Conservation (phyloP, 495 filamentous ascomycete genomes). For the Aspergillus baeticus region DNA sequence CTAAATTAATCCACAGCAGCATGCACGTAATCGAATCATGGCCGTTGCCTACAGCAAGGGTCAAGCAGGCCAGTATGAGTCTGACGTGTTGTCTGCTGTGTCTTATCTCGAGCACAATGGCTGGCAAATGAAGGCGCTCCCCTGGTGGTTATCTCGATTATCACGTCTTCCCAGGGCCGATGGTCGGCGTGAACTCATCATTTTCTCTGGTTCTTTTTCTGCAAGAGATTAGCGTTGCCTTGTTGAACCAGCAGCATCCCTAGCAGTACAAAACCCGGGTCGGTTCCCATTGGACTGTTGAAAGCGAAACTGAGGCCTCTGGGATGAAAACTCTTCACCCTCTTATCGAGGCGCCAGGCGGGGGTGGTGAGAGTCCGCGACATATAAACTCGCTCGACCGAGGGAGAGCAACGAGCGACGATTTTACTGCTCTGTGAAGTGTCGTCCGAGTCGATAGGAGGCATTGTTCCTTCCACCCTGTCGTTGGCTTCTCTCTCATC, state of each 20-base stretch:
- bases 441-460: background rate
- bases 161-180: constrained; percentile 13
- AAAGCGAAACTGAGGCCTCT: background rate
- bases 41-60: constrained; percentile 4
- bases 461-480: background rate
- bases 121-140: constrained; percentile 10
- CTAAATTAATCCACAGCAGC: background rate
- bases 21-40: constrained; percentile 1
- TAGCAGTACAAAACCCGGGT: constrained; percentile 16
- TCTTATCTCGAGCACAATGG: constrained; percentile 12
- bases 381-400: constrained; percentile 13
- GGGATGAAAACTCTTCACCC: constrained; percentile 1
- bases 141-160: constrained; percentile 14
- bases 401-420: background rate
- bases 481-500: constrained; percentile 2
- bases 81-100: constrained; percentile 7
- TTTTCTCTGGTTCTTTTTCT: background rate
- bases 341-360: constrained; percentile 3
- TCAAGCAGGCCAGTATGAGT: background rate
- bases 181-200: constrained; percentile 8
- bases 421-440: background rate
- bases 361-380: background rate
- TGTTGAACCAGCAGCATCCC: background rate
- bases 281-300: constrained; percentile 10
- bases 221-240: constrained; percentile 3